These are phyloP conservation scores for Sapria himalayana DNA, from an alignment of 345 rosid genomes.

Conservation along the genomic window DNA sequence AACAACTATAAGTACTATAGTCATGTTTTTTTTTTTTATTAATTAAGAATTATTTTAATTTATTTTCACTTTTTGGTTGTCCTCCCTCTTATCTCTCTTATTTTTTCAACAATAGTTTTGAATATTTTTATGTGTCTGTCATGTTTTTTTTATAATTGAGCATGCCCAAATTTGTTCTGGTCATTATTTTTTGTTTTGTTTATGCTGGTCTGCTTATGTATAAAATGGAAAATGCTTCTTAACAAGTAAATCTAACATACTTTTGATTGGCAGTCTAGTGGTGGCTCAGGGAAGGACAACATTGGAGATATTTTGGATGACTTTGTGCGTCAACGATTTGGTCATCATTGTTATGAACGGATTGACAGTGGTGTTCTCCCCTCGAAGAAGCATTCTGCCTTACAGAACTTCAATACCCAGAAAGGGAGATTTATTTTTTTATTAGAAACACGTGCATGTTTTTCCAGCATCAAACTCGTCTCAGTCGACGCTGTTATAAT, in stretches of 20 bases:
- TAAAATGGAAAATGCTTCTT: no score
- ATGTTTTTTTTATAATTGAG: no score
- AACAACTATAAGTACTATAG: no score
- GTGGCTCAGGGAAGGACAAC: slow-evolving; percentile 27
- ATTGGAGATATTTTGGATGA: slow-evolving; percentile 81
- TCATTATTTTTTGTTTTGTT: slow-evolving; percentile 1
- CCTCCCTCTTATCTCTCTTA: no score
- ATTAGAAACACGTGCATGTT: slow-evolving; percentile 75
- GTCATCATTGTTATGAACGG: slow-evolving; percentile 61
- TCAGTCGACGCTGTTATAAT: slow-evolving; percentile 53
- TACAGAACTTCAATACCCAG: slow-evolving; percentile 50
- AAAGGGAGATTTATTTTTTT: slow-evolving; percentile 50
- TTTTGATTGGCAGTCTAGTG: slow-evolving; percentile 25
- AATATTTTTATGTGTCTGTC: no score
- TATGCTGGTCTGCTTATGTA: not conserved
- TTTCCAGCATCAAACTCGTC: slow-evolving; percentile 39
- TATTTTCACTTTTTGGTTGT: no score
- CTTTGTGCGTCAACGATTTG: slow-evolving; percentile 51
- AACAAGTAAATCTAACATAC: not conserved
- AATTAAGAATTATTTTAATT: no score
- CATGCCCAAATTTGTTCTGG: no score
- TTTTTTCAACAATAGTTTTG: no score
- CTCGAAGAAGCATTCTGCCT: slow-evolving; percentile 30
- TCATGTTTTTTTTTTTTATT: no score
- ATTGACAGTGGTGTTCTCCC: slow-evolving; percentile 22